Evolutionary conservation across 371 early-diverging fungal species (phyloP), one percentile per base, ranked within the genome.

Genomic region (Scutellospora calospora): DNA sequence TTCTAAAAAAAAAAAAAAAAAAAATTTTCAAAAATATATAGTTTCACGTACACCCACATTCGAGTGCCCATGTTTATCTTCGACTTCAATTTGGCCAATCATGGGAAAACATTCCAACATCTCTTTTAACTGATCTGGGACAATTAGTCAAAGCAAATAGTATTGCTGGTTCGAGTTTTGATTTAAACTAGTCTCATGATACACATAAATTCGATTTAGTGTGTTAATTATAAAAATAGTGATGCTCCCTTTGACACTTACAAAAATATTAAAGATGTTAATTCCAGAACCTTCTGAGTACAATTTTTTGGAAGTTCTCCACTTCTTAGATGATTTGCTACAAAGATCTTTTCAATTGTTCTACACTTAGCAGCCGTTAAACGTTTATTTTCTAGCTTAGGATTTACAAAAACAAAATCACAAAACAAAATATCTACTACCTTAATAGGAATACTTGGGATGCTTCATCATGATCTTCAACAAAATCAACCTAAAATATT

Each of bases 11-110:
- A 20, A 54, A 54, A 3, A 20, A n/a, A n/a, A n/a, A n/a, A n/a
- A n/a, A n/a, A n/a, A n/a, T n/a, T 49, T 54, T 11, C 5, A 55
- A n/a, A 55, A n/a, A 55, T 2, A 33, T 41, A 62, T 81, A 94
- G 95, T 97, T 98, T 86, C 99, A 98, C 88, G 98, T 95, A 27
- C 98, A 98, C 87, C 98, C 98, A 86, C 88, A 98, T 22, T 96
- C 97, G 5, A 96, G 96, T 80, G 99, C 99, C 5, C 99, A 98
- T 91, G 97, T 98, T 5, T 98, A 98, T 83, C 91, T 98, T 65
- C 92, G 98, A 0, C 85, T 97, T 59, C 83, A 89, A 16, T 85
- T 87, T 0, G 95, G 91, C 1, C 91, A 93, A 82, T 89, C 91
- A 0, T 97, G 95, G 98, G 93, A 95, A 16, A 86, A 87, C 78